A percentile compares a stretch with the other conserved stretches of the same genome.
Conservation (phyloP, 2,329 filamentous ascomycete genomes). For the Coniochaeta sp. region DNA sequence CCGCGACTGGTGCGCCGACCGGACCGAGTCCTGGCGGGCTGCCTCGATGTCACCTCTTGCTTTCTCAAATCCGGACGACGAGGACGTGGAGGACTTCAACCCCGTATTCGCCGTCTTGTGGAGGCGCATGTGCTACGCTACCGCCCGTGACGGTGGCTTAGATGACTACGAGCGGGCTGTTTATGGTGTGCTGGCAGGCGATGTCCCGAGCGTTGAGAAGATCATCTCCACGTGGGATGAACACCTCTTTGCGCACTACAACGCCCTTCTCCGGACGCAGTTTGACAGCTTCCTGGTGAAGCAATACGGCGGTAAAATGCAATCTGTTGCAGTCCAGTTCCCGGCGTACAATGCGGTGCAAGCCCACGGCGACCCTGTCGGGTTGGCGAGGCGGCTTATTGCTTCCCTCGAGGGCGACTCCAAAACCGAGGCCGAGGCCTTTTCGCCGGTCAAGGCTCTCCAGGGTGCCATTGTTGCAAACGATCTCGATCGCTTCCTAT, state of each 20-base stretch:
- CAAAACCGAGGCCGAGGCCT: slow-evolving; percentile 50
- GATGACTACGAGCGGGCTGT: slow-evolving; percentile 82
- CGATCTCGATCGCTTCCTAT: slow-evolving; percentile 49
- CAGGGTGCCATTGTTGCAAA: slow-evolving; percentile 69
- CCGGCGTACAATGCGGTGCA: slow-evolving; percentile 59
- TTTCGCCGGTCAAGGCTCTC: slow-evolving; percentile 63
- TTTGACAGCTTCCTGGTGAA: slow-evolving; percentile 65
- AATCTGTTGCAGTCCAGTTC: slow-evolving; percentile 50
- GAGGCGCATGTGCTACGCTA: slow-evolving; percentile 68
- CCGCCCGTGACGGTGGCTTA: slow-evolving; percentile 61
- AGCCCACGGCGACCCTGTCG: slow-evolving; percentile 49
- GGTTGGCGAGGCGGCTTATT: slow-evolving; percentile 52
- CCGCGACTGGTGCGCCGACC: slow-evolving; percentile 77
- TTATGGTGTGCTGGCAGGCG: slow-evolving; percentile 83
- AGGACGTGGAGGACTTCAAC: slow-evolving; percentile 32
- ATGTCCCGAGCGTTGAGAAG: slow-evolving; percentile 68
- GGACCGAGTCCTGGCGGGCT: slow-evolving; percentile 84
- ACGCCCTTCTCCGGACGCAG: slow-evolving; percentile 71
- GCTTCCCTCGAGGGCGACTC: slow-evolving; percentile 50
- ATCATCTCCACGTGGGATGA: slow-evolving; percentile 81
- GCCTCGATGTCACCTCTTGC: slow-evolving; percentile 70
- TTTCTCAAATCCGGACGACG: slow-evolving; percentile 43
- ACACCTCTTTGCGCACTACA: slow-evolving; percentile 79
- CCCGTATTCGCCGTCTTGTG: slow-evolving; percentile 54
- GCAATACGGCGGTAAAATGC: slow-evolving; percentile 42